Evolutionary conservation across 2,329 filamentous ascomycete species (phyloP).

Genomic region (Akanthomyces muscarius): DNA sequence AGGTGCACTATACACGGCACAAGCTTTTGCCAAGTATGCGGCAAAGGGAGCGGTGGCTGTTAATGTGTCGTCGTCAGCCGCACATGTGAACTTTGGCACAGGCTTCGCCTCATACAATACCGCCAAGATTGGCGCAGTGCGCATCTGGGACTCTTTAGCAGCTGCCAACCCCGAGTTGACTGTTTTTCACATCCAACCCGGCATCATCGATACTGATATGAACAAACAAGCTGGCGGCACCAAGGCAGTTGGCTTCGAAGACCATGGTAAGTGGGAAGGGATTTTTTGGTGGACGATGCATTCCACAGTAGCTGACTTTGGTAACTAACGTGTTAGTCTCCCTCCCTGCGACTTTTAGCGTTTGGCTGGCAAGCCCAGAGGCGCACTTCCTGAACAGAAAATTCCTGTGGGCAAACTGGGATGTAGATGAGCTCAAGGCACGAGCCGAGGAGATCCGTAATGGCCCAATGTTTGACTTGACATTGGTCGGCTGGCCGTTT

Average conservation of each 20-base stretch:
- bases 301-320: background rate
- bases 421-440: constrained; percentile 33
- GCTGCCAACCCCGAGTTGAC: background rate
- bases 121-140: background rate
- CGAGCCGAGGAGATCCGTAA: constrained; percentile 32
- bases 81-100: background rate
- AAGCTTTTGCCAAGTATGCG: too few relatives aligned
- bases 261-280: constrained; percentile 4
- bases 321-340: constrained; percentile 15
- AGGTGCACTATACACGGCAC: too few relatives aligned
- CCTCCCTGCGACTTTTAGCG: constrained; percentile 21
- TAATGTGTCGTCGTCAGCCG: background rate
- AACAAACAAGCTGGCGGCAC: background rate
- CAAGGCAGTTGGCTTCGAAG: background rate
- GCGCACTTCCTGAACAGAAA: constrained; percentile 33
- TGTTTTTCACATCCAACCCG: background rate
- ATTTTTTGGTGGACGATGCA: background rate
- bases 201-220: background rate
- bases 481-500: background rate
- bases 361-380: constrained; percentile 24
- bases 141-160: background rate
- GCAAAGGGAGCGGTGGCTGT: too few relatives aligned
- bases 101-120: background rate
- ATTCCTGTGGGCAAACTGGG: constrained; percentile 33
- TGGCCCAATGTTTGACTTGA: constrained; percentile 16